Evolutionary conservation across 2,329 filamentous ascomycete species (phyloP), one percentile per base, ranked within the genome.

Genomic region (Exophiala oligosperma): DNA sequence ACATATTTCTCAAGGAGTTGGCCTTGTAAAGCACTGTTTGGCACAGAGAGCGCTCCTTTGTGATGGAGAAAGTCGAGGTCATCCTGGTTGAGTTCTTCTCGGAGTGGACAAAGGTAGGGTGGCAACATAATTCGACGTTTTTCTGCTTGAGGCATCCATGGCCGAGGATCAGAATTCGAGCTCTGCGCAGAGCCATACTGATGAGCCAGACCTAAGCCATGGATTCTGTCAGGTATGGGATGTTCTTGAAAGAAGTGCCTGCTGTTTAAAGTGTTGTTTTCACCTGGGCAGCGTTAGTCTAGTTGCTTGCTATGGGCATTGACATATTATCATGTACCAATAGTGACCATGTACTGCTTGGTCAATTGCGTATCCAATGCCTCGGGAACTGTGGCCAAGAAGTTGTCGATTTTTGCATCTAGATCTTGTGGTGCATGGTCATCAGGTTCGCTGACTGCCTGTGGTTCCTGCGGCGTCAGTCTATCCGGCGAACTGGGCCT

Each of bases 41-140:
- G 92, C 38, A 97, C 82, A 1, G 85, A 86, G 64, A 96, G 76
- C 1, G 91, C 91, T 3, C 91, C 91, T 78, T 96, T 96, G 69
- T 86, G 83, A 59, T 87, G 83, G 56, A 97, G 80, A 72, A 93
- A 96, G 57, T 86, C 82, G 61, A 95, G 83, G 75, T 96, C 92
- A 65, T 96, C 91, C 14, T 84, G 80, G 2, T 88, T 85, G 65
- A 96, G 88, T 68, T 88, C 88, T 46, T 83, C 73, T 0, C 91
- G 91, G 4, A 96, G 79, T 28, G 91, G 87, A 67, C 90, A 90
- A 69, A 96, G 85, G 70, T 91, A 96, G 57, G 85, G 71, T 7
- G 83, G 82, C 43, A 85, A 78, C 62, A 7, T 28, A 7, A 4
- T 28, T 7, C 26, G 26, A 28, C 26, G 26, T 28, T 28, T 28